phyloP scores from a whole-genome alignment of 495 filamentous ascomycete genomes.

The Hypoxylon intermedium region DNA sequence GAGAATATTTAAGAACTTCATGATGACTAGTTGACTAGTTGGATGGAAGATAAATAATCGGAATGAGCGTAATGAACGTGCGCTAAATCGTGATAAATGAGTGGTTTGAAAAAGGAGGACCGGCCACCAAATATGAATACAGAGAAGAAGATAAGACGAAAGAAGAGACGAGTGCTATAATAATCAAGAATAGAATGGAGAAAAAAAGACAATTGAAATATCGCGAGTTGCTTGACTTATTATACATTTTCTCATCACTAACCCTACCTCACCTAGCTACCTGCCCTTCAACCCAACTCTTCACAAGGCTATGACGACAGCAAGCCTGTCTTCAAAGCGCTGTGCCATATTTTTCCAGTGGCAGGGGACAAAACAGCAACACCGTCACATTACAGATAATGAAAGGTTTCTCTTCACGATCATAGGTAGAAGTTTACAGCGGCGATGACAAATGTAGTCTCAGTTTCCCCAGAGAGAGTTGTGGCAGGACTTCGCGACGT shows the following conservation, averaged over 20 bases:
- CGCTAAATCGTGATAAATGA: constrained; percentile 22
- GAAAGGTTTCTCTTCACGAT: constrained; percentile 15
- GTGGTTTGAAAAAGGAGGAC: constrained; percentile 27
- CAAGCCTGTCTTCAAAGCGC: constrained; percentile 5
- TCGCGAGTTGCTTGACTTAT: constrained; percentile 22
- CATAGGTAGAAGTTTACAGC: constrained; percentile 6
- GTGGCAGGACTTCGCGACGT: constrained; percentile 39
- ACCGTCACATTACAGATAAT: constrained; percentile 16
- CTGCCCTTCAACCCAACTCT: neutral
- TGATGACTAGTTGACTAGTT: constrained; percentile 32
- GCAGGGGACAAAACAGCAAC: constrained; percentile 31
- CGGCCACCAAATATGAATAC: constrained; percentile 32
- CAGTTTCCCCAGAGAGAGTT: constrained; percentile 1
- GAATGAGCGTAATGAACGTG: constrained; percentile 19
- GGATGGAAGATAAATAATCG: constrained; percentile 2
- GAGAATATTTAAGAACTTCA: constrained; percentile 41
- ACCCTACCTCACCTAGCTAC: neutral
- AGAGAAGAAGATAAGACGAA: constrained; percentile 32
- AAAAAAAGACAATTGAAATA: constrained; percentile 21
- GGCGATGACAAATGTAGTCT: constrained; percentile 13
- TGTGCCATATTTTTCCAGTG: constrained; percentile 14
- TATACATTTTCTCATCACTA: constrained; percentile 15
- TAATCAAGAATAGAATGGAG: constrained; percentile 28
- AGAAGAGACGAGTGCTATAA: constrained; percentile 21
- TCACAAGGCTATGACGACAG: constrained; percentile 3